Percentiles rank a stretch among this genome's conserved stretches.
Evolutionary conservation across 169 alveolate species (phyloP).

Genomic region (Besnoitia besnoiti): DNA sequence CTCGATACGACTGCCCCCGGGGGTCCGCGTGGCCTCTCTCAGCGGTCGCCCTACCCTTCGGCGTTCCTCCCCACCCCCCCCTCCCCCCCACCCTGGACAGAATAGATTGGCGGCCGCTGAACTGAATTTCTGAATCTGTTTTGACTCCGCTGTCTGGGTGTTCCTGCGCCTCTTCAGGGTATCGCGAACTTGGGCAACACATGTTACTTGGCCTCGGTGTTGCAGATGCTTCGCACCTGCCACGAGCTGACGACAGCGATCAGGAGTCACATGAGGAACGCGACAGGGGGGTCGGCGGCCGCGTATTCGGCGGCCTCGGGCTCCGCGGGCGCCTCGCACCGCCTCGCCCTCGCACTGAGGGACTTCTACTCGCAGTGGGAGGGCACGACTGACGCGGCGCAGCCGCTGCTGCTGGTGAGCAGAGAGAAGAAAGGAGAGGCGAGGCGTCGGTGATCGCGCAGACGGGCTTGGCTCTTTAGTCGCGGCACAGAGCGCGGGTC

Average conservation of each 20-base stretch:
- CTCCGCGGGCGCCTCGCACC: slow-evolving; percentile 38
- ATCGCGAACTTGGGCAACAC: slow-evolving; percentile 95
- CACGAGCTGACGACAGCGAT: slow-evolving; percentile 77
- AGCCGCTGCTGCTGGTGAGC: slow-evolving; percentile 54
- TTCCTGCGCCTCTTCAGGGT: slow-evolving; percentile 81
- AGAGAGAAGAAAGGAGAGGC: background rate
- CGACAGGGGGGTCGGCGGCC: slow-evolving; percentile 30
- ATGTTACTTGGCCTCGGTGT: slow-evolving; percentile 92
- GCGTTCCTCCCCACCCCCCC: too few relatives aligned
- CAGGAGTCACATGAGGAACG: slow-evolving; percentile 39
- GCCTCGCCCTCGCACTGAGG: slow-evolving; percentile 54
- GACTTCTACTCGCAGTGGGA: slow-evolving; percentile 61
- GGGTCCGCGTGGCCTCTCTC: too few relatives aligned
- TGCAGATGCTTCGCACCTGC: slow-evolving; percentile 85
- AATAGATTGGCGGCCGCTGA: too few relatives aligned
- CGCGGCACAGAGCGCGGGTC: too few relatives aligned
- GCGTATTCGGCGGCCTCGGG: slow-evolving; percentile 50
- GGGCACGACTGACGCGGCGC: slow-evolving; percentile 31
- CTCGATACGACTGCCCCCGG: too few relatives aligned
- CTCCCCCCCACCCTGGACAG: too few relatives aligned
- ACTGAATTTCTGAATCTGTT: too few relatives aligned
- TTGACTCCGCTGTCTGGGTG: too few relatives aligned
- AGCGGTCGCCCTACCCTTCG: too few relatives aligned
- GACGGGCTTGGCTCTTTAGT: too few relatives aligned
- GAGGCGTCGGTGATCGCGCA: too few relatives aligned